Evolutionary conservation across 139 green algal species (phyloP).

Genomic region (Raphidocelis subcapitata): DNA sequence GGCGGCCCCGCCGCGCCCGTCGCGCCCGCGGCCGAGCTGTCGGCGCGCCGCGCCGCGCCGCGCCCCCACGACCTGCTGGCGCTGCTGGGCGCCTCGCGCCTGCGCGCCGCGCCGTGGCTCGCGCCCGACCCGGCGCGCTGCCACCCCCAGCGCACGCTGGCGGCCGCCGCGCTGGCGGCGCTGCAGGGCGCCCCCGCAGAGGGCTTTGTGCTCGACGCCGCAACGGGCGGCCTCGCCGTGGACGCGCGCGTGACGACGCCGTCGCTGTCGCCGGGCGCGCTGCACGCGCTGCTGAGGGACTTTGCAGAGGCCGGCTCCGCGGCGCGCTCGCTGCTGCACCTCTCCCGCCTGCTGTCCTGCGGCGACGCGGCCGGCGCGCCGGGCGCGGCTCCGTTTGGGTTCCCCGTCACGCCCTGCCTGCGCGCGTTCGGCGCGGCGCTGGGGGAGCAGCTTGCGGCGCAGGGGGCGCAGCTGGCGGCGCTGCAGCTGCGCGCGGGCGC

Average conservation of each 20-base stretch:
- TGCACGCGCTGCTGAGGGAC: conserved; percentile 8
- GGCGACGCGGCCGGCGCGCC: too few relatives aligned
- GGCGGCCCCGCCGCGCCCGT: neutral
- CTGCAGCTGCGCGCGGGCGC: neutral
- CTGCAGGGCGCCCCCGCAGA: conserved; percentile 17
- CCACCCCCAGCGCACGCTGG: conserved; percentile 5
- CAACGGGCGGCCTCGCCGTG: neutral
- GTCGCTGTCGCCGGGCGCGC: neutral
- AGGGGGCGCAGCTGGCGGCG: conserved; percentile 13
- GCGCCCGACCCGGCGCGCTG: conserved; percentile 4
- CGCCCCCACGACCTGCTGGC: conserved; percentile 14
- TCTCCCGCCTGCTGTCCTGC: neutral
- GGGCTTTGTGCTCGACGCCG: conserved; percentile 8
- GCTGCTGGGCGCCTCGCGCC: neutral
- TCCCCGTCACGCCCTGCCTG: conserved; percentile 15
- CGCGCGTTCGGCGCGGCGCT: conserved; percentile 22
- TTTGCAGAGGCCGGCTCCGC: conserved; percentile 20
- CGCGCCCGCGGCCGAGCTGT: neutral
- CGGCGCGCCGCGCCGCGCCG: neutral
- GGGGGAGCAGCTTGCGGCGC: conserved; percentile 21
- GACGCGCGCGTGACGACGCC: conserved; percentile 2
- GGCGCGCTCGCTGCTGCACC: conserved; percentile 4
- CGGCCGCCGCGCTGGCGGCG: conserved; percentile 2
- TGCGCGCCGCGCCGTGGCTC: neutral
- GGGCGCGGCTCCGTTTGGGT: neutral